Conservation (phyloP, 805 yeast species). For the Myxozyma kluyveri region DNA sequence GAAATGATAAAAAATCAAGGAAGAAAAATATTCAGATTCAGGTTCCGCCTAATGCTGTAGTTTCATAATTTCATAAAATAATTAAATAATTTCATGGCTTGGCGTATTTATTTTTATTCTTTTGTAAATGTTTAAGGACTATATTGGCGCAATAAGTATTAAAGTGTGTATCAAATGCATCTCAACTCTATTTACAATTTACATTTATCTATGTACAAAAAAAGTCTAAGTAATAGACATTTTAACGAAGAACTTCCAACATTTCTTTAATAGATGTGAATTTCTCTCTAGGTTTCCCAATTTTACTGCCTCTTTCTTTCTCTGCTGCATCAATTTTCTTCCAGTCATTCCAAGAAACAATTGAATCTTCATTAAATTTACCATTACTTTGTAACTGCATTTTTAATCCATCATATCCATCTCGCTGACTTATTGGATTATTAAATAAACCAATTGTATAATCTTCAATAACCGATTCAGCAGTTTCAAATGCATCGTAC, state of each 20-base stretch:
- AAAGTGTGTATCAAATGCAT: background rate
- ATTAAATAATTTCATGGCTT: too few relatives aligned
- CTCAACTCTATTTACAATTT: background rate
- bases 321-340: conserved; percentile 54
- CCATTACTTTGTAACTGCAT: too few relatives aligned
- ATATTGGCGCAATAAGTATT: too few relatives aligned
- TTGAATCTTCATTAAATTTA: conserved; percentile 17
- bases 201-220: too few relatives aligned
- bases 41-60: too few relatives aligned
- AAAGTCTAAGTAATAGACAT: background rate
- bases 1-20: too few relatives aligned
- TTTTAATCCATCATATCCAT: conserved; percentile 39
- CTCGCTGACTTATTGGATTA: background rate
- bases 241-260: conserved; percentile 38
- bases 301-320: conserved; percentile 45
- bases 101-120: too few relatives aligned
- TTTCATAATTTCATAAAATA: too few relatives aligned
- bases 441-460: conserved; percentile 16
- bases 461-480: conserved; percentile 62
- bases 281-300: conserved; percentile 60
- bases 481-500: conserved; percentile 76
- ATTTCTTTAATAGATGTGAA: conserved; percentile 49
- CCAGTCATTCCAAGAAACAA: conserved; percentile 70
- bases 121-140: too few relatives aligned
- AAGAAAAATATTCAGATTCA: too few relatives aligned